phyloP scores from a whole-genome alignment of 805 yeast species.

The Saturnispora serradocipensis region DNA sequence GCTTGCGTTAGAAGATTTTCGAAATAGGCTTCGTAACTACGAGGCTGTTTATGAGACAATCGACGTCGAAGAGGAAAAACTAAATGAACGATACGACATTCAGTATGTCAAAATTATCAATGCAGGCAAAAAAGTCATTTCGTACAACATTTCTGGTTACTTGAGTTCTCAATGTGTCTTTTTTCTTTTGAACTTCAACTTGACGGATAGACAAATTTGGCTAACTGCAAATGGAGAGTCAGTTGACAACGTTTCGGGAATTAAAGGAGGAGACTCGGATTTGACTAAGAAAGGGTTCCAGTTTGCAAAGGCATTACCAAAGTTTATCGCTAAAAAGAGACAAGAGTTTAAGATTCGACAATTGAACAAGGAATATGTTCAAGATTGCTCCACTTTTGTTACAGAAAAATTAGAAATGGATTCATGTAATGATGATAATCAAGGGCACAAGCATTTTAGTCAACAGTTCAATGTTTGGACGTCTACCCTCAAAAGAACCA shows the following conservation, averaged over 20 bases:
- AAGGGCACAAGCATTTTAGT: conserved; percentile 10
- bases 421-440: background rate
- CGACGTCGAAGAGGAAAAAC: conserved; percentile 45
- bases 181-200: conserved; percentile 36
- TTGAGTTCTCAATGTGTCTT: conserved; percentile 49
- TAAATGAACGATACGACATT: conserved; percentile 37
- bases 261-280: conserved; percentile 28
- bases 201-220: conserved; percentile 31
- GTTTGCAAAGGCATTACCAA: conserved; percentile 29
- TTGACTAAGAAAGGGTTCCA: conserved; percentile 23
- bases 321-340: conserved; percentile 26
- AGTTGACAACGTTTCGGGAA: conserved; percentile 19
- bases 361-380: conserved; percentile 26
- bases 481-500: conserved; percentile 24
- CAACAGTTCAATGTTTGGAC: conserved; percentile 29
- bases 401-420: conserved; percentile 9
- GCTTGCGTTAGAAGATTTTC: conserved; percentile 71
- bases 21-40: conserved; percentile 70
- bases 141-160: conserved; percentile 49
- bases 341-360: conserved; percentile 29
- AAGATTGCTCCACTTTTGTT: conserved; percentile 20
- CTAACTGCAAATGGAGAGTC: conserved; percentile 29
- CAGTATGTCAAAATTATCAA: conserved; percentile 57
- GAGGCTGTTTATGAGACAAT: conserved; percentile 87
- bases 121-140: conserved; percentile 49